These are phyloP conservation scores for Gigaspora rosea DNA, from an alignment of 192 early-diverging fungal genomes.

Conservation along the genomic window DNA sequence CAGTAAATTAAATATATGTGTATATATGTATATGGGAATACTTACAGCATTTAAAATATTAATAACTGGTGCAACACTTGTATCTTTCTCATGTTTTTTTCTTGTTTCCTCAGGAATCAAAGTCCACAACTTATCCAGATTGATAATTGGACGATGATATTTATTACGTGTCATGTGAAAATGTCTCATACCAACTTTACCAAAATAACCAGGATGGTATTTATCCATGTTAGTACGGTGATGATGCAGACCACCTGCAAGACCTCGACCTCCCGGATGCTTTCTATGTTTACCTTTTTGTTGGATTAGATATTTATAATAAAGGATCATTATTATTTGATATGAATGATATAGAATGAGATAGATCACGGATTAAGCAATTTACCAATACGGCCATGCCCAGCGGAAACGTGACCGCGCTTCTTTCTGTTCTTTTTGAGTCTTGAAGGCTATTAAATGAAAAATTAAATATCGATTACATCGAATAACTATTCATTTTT, in stretches of 20 bases:
- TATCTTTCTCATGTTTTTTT: conserved; percentile 77
- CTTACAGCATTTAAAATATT: conserved; percentile 71
- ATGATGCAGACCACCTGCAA: conserved; percentile 99
- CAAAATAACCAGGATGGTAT: conserved; percentile 99
- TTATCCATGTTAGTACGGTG: conserved; percentile 99
- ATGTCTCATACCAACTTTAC: conserved; percentile 99
- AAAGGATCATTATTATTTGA: background rate
- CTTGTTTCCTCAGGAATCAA: conserved; percentile 86
- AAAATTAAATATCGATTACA: no score
- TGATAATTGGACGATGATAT: conserved; percentile 84
- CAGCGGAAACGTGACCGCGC: conserved; percentile 99
- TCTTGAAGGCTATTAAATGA: conserved; percentile 67
- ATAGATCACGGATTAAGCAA: conserved; percentile 4
- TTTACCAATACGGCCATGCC: conserved; percentile 97
- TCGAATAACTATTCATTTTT: no score
- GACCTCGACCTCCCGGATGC: conserved; percentile 99
- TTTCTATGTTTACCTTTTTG: conserved; percentile 93
- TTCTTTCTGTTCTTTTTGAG: conserved; percentile 89
- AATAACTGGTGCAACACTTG: conserved; percentile 90
- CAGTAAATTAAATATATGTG: conserved; percentile 10
- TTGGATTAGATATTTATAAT: background rate
- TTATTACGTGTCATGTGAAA: conserved; percentile 96
- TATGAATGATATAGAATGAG: background rate
- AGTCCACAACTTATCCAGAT: conserved; percentile 93
- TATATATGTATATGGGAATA: background rate